Evolutionary conservation across 1,284 basidiomycete genomes (phyloP), one percentile per base, ranked within the genome.

Genomic region (Phylloporus sp.): DNA sequence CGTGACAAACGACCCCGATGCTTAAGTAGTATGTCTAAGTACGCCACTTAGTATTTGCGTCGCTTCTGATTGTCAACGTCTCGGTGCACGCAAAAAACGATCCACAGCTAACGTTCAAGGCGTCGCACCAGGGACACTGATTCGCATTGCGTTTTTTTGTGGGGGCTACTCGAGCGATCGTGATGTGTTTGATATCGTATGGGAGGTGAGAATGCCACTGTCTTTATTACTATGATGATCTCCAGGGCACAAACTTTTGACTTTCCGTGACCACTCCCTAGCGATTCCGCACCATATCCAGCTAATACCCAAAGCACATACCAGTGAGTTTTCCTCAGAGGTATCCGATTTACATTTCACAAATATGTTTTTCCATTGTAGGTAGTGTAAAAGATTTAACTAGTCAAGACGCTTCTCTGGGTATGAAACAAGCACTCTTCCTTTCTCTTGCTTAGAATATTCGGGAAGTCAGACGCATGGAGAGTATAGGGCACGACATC

Each of bases 401-500:
- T 2, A 60, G n/a, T 37, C 58, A 12, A 35, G 75, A 80, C 29
- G 68, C 56, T 1, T 67, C 77, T 20, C 74, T 78, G 66, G 74
- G 77, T 80, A 71, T 32, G 76, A 17, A 8, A 27, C 20, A 10
- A 5, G 35, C 53, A 11, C 11, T 11, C 19, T 32, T 19, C 43
- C 4, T 39, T 2, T n/a, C 37, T 41, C 62, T 43, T 58, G 37
- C 53, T 71, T 32, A 65, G 3, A 5, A 19, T 23, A 23, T 19
- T 10, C 39, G 29, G 59, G 39, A 49, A 80, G 76, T 78, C 7
- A 73, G 91, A 91, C 80, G 82, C 20, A 93, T 95, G 92, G 82
- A 85, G 71, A 74, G 74, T 10, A 85, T 93, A 45, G 93, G 90
- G 5, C 77, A 87, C 58, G 73, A 76, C 56, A 77, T 88, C 64